Percentiles rank a stretch among this genome's conserved stretches.
phyloP scores from a whole-genome alignment of 169 alveolate genomes.

The Plasmodium sp. region DNA sequence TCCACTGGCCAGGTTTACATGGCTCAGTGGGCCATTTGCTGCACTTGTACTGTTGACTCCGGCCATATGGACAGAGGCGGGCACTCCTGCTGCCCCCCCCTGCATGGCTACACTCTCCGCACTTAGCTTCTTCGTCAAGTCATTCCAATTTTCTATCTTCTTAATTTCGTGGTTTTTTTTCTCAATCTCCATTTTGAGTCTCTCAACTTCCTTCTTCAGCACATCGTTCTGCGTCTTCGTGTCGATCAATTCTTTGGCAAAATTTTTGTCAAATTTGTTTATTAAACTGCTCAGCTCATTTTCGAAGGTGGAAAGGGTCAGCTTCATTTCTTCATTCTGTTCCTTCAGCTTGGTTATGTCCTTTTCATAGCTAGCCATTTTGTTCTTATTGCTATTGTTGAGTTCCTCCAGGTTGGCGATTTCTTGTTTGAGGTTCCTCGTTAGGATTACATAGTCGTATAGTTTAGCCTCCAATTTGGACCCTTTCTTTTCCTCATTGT shows the following conservation, averaged over 20 bases:
- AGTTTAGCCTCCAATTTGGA: slow-evolving; percentile 30
- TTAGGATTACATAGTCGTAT: slow-evolving; percentile 33
- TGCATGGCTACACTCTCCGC: not conserved
- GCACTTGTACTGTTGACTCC: not conserved
- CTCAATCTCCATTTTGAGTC: slow-evolving; percentile 58
- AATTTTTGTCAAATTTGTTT: slow-evolving; percentile 65
- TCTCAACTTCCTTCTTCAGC: slow-evolving; percentile 70
- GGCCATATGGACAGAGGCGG: not conserved
- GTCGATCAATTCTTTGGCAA: slow-evolving; percentile 73
- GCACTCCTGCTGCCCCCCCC: not conserved
- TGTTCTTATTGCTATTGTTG: slow-evolving; percentile 34
- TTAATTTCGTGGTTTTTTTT: slow-evolving; percentile 64
- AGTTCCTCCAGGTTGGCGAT: slow-evolving; percentile 5
- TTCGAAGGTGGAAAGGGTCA: slow-evolving; percentile 71
- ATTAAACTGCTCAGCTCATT: slow-evolving; percentile 71
- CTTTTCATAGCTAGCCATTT: slow-evolving; percentile 58
- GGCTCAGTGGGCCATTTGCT: not conserved
- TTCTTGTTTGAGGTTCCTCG: slow-evolving; percentile 39
- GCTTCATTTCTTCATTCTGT: slow-evolving; percentile 72
- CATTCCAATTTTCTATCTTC: slow-evolving; percentile 59
- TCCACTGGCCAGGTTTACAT: not conserved
- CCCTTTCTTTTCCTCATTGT: slow-evolving; percentile 73
- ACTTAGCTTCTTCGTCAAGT: slow-evolving; percentile 13
- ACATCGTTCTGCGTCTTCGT: slow-evolving; percentile 65
- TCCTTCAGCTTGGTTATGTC: slow-evolving; percentile 64